A percentile compares a stretch with the other conserved stretches of the same genome.
Evolutionary conservation across 1,284 basidiomycete species (phyloP).

Genomic region (Albatrellus sp.): DNA sequence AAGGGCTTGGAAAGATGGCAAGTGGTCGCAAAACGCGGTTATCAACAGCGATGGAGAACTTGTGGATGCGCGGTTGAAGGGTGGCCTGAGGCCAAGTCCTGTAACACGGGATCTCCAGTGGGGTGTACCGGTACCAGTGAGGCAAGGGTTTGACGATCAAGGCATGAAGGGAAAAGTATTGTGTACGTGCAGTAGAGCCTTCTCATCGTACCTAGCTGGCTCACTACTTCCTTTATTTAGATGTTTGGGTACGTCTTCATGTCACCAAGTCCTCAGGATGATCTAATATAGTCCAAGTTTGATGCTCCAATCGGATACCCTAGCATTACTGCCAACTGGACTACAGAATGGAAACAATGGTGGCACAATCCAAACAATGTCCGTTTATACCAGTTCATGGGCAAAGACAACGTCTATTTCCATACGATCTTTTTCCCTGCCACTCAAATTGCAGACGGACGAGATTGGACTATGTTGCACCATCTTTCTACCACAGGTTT

Average conservation of each 20-base stretch:
- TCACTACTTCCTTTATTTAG: conserved; percentile 23
- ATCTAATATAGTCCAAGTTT: conserved; percentile 45
- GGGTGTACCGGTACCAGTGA: conserved; percentile 86
- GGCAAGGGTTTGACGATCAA: conserved; percentile 61
- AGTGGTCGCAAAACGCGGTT: conserved; percentile 90
- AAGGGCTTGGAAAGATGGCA: conserved; percentile 65
- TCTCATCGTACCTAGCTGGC: neutral
- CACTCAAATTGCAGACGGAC: conserved; percentile 81
- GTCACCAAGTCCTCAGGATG: neutral
- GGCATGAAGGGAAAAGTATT: conserved; percentile 93
- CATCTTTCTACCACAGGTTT: conserved; percentile 91
- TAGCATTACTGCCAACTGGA: conserved; percentile 95
- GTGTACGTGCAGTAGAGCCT: conserved; percentile 46
- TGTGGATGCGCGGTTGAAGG: conserved; percentile 83
- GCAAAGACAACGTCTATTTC: conserved; percentile 97
- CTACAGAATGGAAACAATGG: conserved; percentile 92
- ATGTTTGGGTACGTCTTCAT: conserved; percentile 63
- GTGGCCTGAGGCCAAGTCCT: conserved; percentile 81
- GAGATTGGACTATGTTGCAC: conserved; percentile 89
- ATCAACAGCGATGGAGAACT: conserved; percentile 82
- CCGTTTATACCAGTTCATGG: conserved; percentile 97
- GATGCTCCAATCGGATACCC: conserved; percentile 97
- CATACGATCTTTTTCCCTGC: conserved; percentile 96
- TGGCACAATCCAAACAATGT: conserved; percentile 94
- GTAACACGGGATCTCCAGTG: conserved; percentile 92